phyloP scores from a whole-genome alignment of 352 stramenopile genomes.

The Globisporangium carolinianum region DNA sequence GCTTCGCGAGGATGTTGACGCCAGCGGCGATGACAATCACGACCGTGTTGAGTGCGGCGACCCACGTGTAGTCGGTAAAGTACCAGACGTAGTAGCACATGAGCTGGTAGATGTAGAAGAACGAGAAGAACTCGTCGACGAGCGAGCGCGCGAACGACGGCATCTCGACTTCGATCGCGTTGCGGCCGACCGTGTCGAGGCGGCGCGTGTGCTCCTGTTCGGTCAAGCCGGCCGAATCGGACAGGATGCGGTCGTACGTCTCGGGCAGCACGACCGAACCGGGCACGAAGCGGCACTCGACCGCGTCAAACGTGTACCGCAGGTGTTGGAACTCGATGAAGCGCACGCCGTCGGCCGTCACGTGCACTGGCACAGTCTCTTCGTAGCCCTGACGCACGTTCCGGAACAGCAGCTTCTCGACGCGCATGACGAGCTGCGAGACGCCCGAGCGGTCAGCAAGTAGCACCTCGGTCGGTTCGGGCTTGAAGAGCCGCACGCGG shows the following conservation, averaged over 20 bases:
- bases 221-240: conserved; percentile 40
- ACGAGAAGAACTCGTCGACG: conserved; percentile 56
- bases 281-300: conserved; percentile 39
- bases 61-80: conserved; percentile 59
- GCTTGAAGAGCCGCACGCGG: conserved; percentile 56
- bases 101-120: conserved; percentile 84
- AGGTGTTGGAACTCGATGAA: conserved; percentile 60
- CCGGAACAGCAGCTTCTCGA: conserved; percentile 41
- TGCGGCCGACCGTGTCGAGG: conserved; percentile 43
- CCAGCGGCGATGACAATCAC: conserved; percentile 44
- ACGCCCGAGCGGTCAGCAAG: conserved; percentile 52
- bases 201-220: conserved; percentile 27
- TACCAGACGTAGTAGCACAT: conserved; percentile 84
- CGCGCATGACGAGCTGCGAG: conserved; percentile 39
- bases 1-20: conserved; percentile 69
- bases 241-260: conserved; percentile 39
- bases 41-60: conserved; percentile 50
- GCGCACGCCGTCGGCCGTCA: conserved; percentile 25
- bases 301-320: conserved; percentile 47
- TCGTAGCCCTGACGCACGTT: conserved; percentile 35
- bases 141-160: conserved; percentile 39
- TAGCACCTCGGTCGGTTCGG: conserved; percentile 45
- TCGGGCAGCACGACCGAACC: conserved; percentile 37
- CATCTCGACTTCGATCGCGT: conserved; percentile 62
- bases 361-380: conserved; percentile 41